Percentiles rank a stretch among this genome's conserved stretches.
phyloP scores from a whole-genome alignment of 371 early-diverging fungal genomes.

The Circinella umbellata region DNA sequence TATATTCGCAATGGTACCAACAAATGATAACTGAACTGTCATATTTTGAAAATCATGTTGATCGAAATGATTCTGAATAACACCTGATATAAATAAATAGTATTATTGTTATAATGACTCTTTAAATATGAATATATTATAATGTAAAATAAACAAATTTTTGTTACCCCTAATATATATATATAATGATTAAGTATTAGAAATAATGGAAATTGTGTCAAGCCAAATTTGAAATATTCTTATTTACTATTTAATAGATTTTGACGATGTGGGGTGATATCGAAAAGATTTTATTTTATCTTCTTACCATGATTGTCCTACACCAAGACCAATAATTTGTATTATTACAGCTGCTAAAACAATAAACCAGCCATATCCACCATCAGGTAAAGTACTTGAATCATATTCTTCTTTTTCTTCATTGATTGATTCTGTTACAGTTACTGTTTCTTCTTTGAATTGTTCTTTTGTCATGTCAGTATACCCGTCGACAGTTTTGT shows the following conservation, averaged over 20 bases:
- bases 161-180: too few species aligned
- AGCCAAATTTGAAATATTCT: too few species aligned
- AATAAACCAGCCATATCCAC: conserved; percentile 21
- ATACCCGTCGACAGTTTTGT: too few species aligned
- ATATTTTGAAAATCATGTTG: conserved; percentile 20
- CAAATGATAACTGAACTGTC: conserved; percentile 23
- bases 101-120: not conserved
- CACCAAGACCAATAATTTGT: conserved; percentile 12
- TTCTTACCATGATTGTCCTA: conserved; percentile 13
- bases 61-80: conserved; percentile 27
- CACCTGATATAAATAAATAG: conserved; percentile 15
- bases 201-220: too few species aligned
- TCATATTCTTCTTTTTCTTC: not conserved
- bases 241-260: too few species aligned
- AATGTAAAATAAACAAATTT: not conserved
- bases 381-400: conserved; percentile 1
- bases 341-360: conserved; percentile 9
- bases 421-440: too few species aligned
- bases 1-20: conserved; percentile 24
- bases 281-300: too few species aligned
- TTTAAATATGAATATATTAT: not conserved
- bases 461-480: too few species aligned
- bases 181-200: too few species aligned
- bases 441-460: too few species aligned
- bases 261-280: too few species aligned